These are phyloP conservation scores for Candida argentea DNA, from an alignment of 805 yeast species.

Conservation along the genomic window DNA sequence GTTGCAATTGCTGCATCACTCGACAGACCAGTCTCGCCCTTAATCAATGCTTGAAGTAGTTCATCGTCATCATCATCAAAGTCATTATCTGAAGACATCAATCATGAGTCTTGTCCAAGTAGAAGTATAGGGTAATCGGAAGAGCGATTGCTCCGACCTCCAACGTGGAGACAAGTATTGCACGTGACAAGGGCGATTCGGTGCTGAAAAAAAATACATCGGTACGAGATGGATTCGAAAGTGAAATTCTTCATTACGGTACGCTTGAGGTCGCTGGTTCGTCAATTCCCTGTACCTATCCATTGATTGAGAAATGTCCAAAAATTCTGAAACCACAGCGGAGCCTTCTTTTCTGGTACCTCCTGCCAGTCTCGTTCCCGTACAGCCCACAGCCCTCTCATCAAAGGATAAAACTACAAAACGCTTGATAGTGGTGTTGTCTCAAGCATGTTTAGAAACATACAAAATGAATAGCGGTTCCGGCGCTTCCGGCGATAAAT, in stretches of 20 bases:
- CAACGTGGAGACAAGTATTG: too few species aligned
- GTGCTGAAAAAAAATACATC: too few species aligned
- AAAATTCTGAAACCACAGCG: too few species aligned
- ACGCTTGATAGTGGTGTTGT: slow-evolving; percentile 85
- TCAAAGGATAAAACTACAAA: slow-evolving; percentile 82
- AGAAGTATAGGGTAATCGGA: too few species aligned
- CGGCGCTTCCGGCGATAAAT: slow-evolving; percentile 78
- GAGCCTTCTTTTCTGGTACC: too few species aligned
- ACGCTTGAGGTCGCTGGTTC: too few species aligned
- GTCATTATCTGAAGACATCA: slow-evolving; percentile 15
- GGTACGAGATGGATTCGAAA: too few species aligned
- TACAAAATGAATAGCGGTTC: slow-evolving; percentile 75
- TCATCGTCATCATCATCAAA: slow-evolving; percentile 35
- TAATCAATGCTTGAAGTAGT: slow-evolving; percentile 38
- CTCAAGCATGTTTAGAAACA: slow-evolving; percentile 93
- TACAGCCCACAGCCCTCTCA: slow-evolving; percentile 69
- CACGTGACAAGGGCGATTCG: too few species aligned
- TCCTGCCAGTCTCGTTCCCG: slow-evolving; percentile 73
- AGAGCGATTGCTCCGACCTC: too few species aligned
- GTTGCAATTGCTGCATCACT: slow-evolving; percentile 1
- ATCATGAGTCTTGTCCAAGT: not conserved
- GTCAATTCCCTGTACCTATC: too few species aligned
- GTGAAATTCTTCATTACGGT: too few species aligned
- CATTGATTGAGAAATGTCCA: too few species aligned
- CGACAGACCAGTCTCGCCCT: slow-evolving; percentile 4